A percentile compares a stretch with the other conserved stretches of the same genome.
phyloP scores from a whole-genome alignment of 164 flowering plant genomes.

The Vitis labrusca region DNA sequence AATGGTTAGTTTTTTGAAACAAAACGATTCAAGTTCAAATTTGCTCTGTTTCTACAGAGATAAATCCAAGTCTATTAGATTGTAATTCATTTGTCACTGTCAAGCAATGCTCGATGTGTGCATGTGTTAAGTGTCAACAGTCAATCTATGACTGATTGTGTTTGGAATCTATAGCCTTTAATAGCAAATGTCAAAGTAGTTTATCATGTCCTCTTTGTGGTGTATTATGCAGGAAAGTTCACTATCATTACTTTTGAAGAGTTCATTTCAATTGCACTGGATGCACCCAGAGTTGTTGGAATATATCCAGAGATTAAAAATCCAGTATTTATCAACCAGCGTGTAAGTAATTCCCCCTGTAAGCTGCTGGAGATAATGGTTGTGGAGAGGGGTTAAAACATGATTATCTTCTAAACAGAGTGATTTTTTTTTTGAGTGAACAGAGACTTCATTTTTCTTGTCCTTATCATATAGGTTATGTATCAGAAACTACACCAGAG shows the following conservation, averaged over 20 bases:
- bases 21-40: neutral
- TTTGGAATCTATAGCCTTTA: too few species aligned
- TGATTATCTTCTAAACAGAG: neutral
- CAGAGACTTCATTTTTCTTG: neutral
- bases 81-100: neutral
- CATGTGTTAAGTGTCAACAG: too few species aligned
- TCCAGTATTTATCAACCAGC: constrained; percentile 90
- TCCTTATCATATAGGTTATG: neutral
- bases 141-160: too few species aligned
- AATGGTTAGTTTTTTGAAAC: constrained; percentile 56
- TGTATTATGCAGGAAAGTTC: constrained; percentile 62
- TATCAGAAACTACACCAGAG: neutral
- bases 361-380: neutral
- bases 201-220: neutral
- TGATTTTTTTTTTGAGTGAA: too few species aligned
- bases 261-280: constrained; percentile 83
- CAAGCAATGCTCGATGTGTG: neutral
- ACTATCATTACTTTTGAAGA: constrained; percentile 93
- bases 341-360: constrained; percentile 49
- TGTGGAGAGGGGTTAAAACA: too few species aligned
- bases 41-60: too few species aligned
- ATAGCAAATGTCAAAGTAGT: neutral
- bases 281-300: constrained; percentile 93
- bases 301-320: constrained; percentile 98
- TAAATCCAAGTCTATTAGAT: neutral